Conservation (phyloP, 345 rosid species). For the Punica granatum region DNA sequence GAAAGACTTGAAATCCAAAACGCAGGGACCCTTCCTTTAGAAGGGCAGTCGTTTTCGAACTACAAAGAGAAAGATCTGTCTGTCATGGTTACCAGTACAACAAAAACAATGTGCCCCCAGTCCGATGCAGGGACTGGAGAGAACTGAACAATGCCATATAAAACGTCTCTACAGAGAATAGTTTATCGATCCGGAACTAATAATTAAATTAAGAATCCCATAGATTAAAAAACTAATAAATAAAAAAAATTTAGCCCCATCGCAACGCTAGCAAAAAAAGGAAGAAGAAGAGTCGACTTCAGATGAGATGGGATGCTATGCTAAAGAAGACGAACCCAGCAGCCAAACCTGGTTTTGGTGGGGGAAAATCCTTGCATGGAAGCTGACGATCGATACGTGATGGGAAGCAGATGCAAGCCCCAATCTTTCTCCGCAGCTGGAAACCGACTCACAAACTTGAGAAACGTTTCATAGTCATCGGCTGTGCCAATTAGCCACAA, state of each 20-base stretch:
- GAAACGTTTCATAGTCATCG: constrained; percentile 41
- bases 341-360: constrained; percentile 80
- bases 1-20: neutral
- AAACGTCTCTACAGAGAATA: neutral
- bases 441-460: constrained; percentile 42
- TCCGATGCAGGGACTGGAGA: neutral
- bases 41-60: neutral
- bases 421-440: constrained; percentile 58
- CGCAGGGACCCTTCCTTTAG: neutral
- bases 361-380: constrained; percentile 24
- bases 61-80: neutral
- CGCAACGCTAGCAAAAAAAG: too few species aligned
- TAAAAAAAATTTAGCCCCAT: too few species aligned
- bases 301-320: neutral
- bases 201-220: neutral
- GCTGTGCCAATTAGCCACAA: constrained; percentile 62
- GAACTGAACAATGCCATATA: neutral
- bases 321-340: constrained; percentile 2
- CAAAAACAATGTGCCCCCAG: neutral
- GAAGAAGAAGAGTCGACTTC: neutral
- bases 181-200: too few species aligned
- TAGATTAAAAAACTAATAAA: too few species aligned
- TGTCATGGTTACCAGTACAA: neutral
- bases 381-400: constrained; percentile 29
- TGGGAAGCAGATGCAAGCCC: constrained; percentile 72